These are phyloP conservation scores for Penicillium macrosclerotiorum DNA, from an alignment of 495 filamentous ascomycete species.

Conservation along the genomic window DNA sequence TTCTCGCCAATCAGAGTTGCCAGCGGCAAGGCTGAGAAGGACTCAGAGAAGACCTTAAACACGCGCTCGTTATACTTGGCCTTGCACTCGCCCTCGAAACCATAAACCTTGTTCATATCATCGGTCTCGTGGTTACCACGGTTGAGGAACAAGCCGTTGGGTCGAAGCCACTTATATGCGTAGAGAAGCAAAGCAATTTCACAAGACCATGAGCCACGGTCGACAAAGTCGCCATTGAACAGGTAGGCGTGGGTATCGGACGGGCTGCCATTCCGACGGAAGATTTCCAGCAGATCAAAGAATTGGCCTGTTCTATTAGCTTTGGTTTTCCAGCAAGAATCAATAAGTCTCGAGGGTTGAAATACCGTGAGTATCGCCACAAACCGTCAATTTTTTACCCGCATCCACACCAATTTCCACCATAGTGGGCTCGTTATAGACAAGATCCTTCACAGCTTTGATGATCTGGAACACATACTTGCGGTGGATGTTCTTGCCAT, in stretches of 20 bases:
- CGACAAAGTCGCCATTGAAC: constrained; percentile 99
- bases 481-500: constrained; percentile 87
- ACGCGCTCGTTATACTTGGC: constrained; percentile 95
- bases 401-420: constrained; percentile 83
- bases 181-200: constrained; percentile 94
- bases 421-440: constrained; percentile 94
- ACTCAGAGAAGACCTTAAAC: constrained; percentile 98
- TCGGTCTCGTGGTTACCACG: constrained; percentile 99
- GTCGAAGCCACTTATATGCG: constrained; percentile 93
- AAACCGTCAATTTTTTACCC: constrained; percentile 82
- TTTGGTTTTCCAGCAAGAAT: background rate
- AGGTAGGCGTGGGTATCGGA: constrained; percentile 85
- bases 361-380: constrained; percentile 93
- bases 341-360: constrained; percentile 2
- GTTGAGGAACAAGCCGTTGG: constrained; percentile 89
- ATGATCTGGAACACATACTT: constrained; percentile 99
- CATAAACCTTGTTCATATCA: constrained; percentile 99
- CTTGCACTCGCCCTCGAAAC: constrained; percentile 97
- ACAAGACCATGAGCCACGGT: constrained; percentile 95
- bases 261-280: constrained; percentile 84
- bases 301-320: constrained; percentile 70
- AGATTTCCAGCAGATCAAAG: constrained; percentile 95
- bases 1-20: constrained; percentile 90
- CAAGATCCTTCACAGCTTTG: constrained; percentile 81
- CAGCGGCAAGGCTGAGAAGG: constrained; percentile 90